These are phyloP conservation scores for Glonium stellatum DNA, from an alignment of 495 filamentous ascomycete genomes.

Conservation along the genomic window DNA sequence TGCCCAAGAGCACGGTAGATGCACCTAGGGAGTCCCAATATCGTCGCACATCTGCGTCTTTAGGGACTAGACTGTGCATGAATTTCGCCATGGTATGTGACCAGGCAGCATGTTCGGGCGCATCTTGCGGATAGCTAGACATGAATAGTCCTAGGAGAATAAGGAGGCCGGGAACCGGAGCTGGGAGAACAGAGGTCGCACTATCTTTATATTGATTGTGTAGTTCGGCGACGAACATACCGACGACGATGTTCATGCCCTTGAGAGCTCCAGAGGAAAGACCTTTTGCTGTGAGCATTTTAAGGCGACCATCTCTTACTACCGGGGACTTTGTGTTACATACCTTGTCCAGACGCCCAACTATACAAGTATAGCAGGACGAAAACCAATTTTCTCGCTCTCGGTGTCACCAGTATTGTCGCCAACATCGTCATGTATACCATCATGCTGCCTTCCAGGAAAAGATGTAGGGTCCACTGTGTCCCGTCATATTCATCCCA, in stretches of 20 bases:
- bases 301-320: background rate
- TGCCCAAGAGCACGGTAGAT: conserved; percentile 22
- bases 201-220: conserved; percentile 25
- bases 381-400: conserved; percentile 21
- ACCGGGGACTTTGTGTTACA: background rate
- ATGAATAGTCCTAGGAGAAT: conserved; percentile 28
- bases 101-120: conserved; percentile 20
- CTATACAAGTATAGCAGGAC: conserved; percentile 23
- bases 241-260: conserved; percentile 26
- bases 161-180: conserved; percentile 23
- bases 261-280: conserved; percentile 22
- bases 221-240: conserved; percentile 31
- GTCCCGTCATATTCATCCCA: conserved; percentile 32
- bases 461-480: conserved; percentile 30
- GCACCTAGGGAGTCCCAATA: conserved; percentile 31
- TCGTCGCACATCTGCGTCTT: conserved; percentile 25
- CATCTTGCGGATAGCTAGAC: conserved; percentile 27
- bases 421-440: conserved; percentile 32
- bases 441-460: conserved; percentile 30
- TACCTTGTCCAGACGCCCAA: conserved; percentile 27
- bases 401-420: conserved; percentile 24
- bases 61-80: conserved; percentile 16
- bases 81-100: conserved; percentile 20
- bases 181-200: conserved; percentile 23
- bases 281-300: conserved; percentile 12